These are phyloP conservation scores for Heliocybe sulcata DNA, from an alignment of 1,284 basidiomycete genomes.

Conservation along the genomic window DNA sequence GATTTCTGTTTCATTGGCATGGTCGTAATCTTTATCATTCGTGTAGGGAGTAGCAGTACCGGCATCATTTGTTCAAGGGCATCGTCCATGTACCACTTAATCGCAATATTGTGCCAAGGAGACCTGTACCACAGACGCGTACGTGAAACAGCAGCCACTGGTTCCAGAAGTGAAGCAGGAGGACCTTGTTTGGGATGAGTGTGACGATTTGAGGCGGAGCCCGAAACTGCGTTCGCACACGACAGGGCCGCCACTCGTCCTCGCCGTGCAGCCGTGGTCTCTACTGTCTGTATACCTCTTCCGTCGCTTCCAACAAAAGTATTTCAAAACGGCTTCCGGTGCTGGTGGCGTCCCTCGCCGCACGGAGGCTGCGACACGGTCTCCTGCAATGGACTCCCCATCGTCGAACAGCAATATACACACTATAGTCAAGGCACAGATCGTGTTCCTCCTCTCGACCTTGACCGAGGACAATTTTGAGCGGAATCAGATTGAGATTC, in stretches of 20 bases:
- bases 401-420: conserved; percentile 48
- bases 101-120: background rate
- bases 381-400: conserved; percentile 59
- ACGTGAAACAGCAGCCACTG: too few species aligned
- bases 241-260: conserved; percentile 14
- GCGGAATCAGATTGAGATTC: conserved; percentile 85
- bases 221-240: conserved; percentile 16
- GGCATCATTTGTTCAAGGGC: background rate
- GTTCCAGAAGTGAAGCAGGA: too few species aligned
- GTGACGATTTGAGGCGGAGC: conserved; percentile 16
- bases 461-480: conserved; percentile 94
- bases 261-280: conserved; percentile 24
- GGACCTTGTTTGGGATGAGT: too few species aligned
- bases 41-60: background rate
- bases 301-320: conserved; percentile 8
- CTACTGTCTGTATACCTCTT: conserved; percentile 20
- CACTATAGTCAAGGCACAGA: conserved; percentile 84
- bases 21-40: background rate
- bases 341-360: conserved; percentile 65
- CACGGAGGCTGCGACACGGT: conserved; percentile 70
- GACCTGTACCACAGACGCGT: too few species aligned
- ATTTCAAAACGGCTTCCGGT: conserved; percentile 67
- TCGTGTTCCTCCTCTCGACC: conserved; percentile 90
- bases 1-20: background rate
- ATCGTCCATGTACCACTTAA: background rate